A percentile compares a stretch with the other conserved stretches of the same genome.
Evolutionary conservation across 2,329 filamentous ascomycete species (phyloP).

Genomic region (Rhytidhysteron rufulum): DNA sequence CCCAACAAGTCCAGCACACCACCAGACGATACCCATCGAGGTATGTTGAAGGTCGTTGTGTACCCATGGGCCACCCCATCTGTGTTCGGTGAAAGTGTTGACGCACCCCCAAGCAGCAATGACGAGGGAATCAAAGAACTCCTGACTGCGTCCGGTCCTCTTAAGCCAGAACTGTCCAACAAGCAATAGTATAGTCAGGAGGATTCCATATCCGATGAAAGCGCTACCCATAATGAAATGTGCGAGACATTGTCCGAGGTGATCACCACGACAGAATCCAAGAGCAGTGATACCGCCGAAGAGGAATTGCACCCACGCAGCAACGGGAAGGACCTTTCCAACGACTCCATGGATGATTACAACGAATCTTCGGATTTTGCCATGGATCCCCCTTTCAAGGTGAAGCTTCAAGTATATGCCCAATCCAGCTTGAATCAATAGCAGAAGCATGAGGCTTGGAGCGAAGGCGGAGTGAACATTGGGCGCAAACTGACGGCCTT

Average conservation of each 20-base stretch:
- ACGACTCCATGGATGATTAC: slow-evolving; percentile 73
- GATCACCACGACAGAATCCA: slow-evolving; percentile 89
- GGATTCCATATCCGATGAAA: slow-evolving; percentile 89
- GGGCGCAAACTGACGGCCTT: slow-evolving; percentile 76
- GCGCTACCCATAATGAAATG: slow-evolving; percentile 99
- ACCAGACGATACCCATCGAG: slow-evolving; percentile 99
- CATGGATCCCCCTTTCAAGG: slow-evolving; percentile 78
- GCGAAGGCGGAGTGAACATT: slow-evolving; percentile 84
- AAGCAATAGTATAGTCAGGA: slow-evolving; percentile 80
- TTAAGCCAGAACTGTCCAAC: slow-evolving; percentile 86
- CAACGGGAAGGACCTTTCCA: slow-evolving; percentile 81
- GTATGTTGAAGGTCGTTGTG: slow-evolving; percentile 96
- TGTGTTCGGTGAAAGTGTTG: slow-evolving; percentile 97
- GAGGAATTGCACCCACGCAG: slow-evolving; percentile 89
- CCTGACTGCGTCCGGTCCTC: slow-evolving; percentile 79
- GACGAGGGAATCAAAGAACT: slow-evolving; percentile 90
- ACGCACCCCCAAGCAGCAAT: slow-evolving; percentile 95
- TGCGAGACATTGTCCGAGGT: slow-evolving; percentile 85
- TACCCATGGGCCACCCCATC: slow-evolving; percentile 86
- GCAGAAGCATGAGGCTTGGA: slow-evolving; percentile 72
- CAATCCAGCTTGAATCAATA: slow-evolving; percentile 71
- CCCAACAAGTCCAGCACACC: slow-evolving; percentile 85
- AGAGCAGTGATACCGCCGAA: slow-evolving; percentile 91
- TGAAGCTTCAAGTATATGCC: slow-evolving; percentile 89
- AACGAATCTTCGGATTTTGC: slow-evolving; percentile 67